Evolutionary conservation across 2,329 filamentous ascomycete genomes (phyloP).

Genomic region (Aspergillus sp.): DNA sequence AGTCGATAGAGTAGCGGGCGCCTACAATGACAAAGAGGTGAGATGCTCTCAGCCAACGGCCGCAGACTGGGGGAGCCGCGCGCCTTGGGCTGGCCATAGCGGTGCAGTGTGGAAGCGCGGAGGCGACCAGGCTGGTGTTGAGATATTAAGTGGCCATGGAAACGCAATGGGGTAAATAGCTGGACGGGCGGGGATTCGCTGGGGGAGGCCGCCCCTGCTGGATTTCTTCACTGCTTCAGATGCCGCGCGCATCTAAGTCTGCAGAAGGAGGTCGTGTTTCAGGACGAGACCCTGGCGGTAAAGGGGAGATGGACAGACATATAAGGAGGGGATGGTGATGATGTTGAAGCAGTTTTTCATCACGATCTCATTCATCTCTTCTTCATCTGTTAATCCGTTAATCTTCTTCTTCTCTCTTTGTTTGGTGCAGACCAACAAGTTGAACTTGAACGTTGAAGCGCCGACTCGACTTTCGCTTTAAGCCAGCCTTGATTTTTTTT

Average conservation of each 20-base stretch:
- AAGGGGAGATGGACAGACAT: neutral
- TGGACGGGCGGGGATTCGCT: conserved; percentile 4
- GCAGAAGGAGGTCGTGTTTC: conserved; percentile 4
- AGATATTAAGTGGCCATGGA: neutral
- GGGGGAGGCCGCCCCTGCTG: neutral
- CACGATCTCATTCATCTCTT: too few species aligned
- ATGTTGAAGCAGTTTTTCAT: too few species aligned
- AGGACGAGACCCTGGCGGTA: neutral
- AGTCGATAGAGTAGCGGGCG: neutral
- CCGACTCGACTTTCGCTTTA: too few species aligned
- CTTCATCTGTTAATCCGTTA: too few species aligned
- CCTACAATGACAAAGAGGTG: neutral
- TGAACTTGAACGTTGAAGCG: too few species aligned
- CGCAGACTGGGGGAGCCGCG: neutral
- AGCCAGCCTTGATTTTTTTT: neutral
- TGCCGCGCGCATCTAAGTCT: conserved; percentile 11
- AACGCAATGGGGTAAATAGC: neutral
- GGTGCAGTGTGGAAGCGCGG: conserved; percentile 2
- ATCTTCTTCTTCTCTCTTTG: too few species aligned
- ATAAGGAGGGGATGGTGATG: too few species aligned
- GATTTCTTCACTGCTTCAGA: neutral
- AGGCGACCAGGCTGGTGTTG: neutral
- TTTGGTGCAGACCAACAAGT: too few species aligned
- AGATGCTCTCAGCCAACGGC: neutral
- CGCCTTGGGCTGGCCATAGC: neutral